Base-by-base conservation (phyloP, 1,284 basidiomycete species). In the Austropuccinia psidii region DNA sequence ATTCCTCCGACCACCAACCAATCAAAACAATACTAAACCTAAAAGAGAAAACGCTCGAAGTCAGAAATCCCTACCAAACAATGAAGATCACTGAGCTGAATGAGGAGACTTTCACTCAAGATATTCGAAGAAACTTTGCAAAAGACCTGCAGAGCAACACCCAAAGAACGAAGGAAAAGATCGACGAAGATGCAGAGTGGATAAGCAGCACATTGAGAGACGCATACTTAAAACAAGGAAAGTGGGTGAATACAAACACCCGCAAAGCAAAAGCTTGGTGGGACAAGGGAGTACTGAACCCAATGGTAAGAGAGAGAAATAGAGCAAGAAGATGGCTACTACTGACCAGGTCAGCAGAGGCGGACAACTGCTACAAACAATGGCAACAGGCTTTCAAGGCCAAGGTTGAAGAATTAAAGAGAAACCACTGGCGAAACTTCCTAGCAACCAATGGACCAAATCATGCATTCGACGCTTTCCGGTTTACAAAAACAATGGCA, bases 251-350 rank as follows among this genome's bases (percentile, higher is more conserved):
- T 17, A 43, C 43, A 13, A 65, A 65, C n/a, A 17, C 8, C 0
- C 15, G 15, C 9, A 65, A 33, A 33, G 27, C 27, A 8, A 49
- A 65, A 29, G 21, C 24, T 15, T 65, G 61, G 61, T 65, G 61
- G 61, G 39, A 43, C 45, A 19, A 49, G 24, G 29, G 33, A 9
- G 33, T 31, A 2, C 61, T 65, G 5, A 45, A 65, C 27, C 61
- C 61, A 8, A 29, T 49, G 8, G 1, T 65, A 1, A 41, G 35
- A n/a, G 35, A 27, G 7, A 4, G 24, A 2, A 65, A 65, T 21
- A 27, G 61, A 11, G 61, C 61, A 6, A 19, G 61, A 15, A 41
- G 43, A 33, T 65, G 61, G 61, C 45, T 65, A 45, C 24, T 65
- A 3, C 21, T 31, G 5, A 31, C 61, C 19, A 49, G 49, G 17